These are phyloP conservation scores for Mycena metata DNA, from an alignment of 768 basidiomycete genomes.

Conservation along the genomic window DNA sequence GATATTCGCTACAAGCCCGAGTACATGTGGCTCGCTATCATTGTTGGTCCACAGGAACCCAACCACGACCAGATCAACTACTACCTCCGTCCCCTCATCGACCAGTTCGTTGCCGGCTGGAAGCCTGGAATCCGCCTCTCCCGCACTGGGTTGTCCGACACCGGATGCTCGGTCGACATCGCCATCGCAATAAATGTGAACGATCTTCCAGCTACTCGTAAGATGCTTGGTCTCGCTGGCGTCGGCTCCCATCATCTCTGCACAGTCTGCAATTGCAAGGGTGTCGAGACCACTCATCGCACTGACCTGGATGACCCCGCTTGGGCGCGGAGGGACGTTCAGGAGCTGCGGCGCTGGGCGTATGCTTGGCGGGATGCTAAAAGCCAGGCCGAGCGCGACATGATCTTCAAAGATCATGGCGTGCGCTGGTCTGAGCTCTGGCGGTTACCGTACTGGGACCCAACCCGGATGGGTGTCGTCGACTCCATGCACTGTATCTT, in stretches of 20 bases:
- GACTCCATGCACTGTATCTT: slow-evolving; percentile 51
- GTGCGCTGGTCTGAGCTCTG: slow-evolving; percentile 45
- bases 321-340: slow-evolving; percentile 31
- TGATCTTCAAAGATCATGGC: slow-evolving; percentile 38
- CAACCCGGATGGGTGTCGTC: slow-evolving; percentile 43
- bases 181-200: slow-evolving; percentile 41
- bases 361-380: slow-evolving; percentile 25
- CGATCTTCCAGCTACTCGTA: slow-evolving; percentile 46
- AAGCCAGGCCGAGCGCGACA: slow-evolving; percentile 30
- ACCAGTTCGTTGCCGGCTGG: slow-evolving; percentile 41
- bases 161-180: slow-evolving; percentile 7
- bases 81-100: slow-evolving; percentile 45
- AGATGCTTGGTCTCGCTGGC: slow-evolving; percentile 41
- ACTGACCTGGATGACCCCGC: slow-evolving; percentile 33
- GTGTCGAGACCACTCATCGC: slow-evolving; percentile 26
- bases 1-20: slow-evolving; percentile 48
- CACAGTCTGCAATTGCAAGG: slow-evolving; percentile 42
- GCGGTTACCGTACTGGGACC: slow-evolving; percentile 48
- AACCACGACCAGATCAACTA: slow-evolving; percentile 42
- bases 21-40: slow-evolving; percentile 50
- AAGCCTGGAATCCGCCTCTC: slow-evolving; percentile 32
- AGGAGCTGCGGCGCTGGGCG: slow-evolving; percentile 34
- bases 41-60: slow-evolving; percentile 47
- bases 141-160: slow-evolving; percentile 22
- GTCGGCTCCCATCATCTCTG: slow-evolving; percentile 44